Percentiles rank a stretch among this genome's conserved stretches.
Conservation (phyloP, 202 grass and related monocot genomes). For the Thinopyrum obtusiflorum region DNA sequence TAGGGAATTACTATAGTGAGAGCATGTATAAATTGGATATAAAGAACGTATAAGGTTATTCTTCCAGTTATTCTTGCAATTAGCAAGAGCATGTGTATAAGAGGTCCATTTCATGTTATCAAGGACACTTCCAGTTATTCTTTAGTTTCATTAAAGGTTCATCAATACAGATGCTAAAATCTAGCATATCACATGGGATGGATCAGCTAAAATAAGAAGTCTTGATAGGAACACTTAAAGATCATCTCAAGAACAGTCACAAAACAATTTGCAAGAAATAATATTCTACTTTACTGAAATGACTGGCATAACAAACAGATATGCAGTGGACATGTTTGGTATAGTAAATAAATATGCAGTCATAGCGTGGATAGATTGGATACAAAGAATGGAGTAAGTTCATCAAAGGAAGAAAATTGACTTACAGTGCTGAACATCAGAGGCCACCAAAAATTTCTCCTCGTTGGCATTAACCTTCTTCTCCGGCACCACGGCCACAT, state of each 20-base stretch:
- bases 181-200: constrained; percentile 6
- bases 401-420: background rate
- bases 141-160: constrained; percentile 21
- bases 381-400: background rate
- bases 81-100: background rate
- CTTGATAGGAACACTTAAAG: background rate
- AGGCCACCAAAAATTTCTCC: constrained; percentile 22
- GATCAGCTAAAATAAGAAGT: constrained; percentile 1
- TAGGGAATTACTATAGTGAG: background rate
- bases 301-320: constrained; percentile 20
- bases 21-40: background rate
- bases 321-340: background rate
- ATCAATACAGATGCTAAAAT: constrained; percentile 28
- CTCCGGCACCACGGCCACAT: constrained; percentile 4
- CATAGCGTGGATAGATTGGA: background rate
- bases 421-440: constrained; percentile 41
- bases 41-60: too few species aligned
- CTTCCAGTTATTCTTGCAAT: too few species aligned
- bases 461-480: constrained; percentile 20
- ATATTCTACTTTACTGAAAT: constrained; percentile 11
- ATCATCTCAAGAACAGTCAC: background rate
- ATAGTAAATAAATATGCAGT: background rate
- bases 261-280: constrained; percentile 1
- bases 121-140: background rate
- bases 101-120: constrained; percentile 24